Percentiles rank a stretch among this genome's conserved stretches.
phyloP scores from a whole-genome alignment of 495 filamentous ascomycete species.

The Podospora bellae-mahoneyi region DNA sequence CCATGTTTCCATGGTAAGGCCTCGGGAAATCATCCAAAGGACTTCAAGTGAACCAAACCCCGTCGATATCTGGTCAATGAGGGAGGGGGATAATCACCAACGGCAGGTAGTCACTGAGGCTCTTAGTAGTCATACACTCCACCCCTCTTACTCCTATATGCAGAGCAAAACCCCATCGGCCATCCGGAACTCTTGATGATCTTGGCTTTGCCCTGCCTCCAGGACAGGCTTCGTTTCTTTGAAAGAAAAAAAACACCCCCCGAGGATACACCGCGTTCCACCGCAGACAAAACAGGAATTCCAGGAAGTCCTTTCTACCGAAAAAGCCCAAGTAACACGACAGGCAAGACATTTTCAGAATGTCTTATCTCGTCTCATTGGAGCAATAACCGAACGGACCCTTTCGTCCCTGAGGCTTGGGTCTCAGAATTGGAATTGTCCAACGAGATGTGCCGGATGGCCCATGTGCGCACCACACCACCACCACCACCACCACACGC shows the following conservation, averaged over 20 bases:
- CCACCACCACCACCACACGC: no score
- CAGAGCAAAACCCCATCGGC: background rate
- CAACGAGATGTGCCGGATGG: background rate
- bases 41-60: background rate
- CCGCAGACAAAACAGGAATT: background rate
- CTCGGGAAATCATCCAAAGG: background rate
- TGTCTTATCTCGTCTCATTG: background rate
- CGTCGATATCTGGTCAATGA: background rate
- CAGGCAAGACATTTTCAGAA: background rate
- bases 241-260: background rate
- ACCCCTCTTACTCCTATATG: background rate
- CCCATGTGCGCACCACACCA: background rate
- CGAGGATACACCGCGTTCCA: background rate
- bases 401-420: background rate
- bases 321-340: background rate
- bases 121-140: background rate
- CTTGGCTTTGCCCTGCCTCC: background rate
- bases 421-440: slow-evolving; percentile 1
- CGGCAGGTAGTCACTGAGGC: background rate
- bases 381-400: background rate
- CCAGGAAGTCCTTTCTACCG: background rate
- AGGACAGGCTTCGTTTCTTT: background rate
- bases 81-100: background rate
- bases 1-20: background rate
- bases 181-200: background rate